phyloP scores from a whole-genome alignment of 352 stramenopile genomes.

The Globisporangium cederbergense region DNA sequence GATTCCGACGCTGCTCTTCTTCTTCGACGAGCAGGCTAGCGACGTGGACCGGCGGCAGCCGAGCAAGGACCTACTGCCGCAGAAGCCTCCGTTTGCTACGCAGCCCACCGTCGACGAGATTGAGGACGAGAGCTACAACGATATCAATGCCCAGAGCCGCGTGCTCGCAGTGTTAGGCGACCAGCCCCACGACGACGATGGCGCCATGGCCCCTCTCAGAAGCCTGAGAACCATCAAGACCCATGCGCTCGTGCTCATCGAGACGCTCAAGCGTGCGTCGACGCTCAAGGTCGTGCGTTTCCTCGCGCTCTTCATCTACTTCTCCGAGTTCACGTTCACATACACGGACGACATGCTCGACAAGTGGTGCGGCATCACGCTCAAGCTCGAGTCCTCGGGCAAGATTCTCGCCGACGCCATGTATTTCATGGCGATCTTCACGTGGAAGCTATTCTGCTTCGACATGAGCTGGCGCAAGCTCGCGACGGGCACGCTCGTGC shows the following conservation, averaged over 20 bases:
- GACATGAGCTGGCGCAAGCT: constrained; percentile 44
- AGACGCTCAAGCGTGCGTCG: constrained; percentile 30
- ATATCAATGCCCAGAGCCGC: neutral
- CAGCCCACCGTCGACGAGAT: constrained; percentile 7
- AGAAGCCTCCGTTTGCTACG: constrained; percentile 13
- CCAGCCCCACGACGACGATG: neutral
- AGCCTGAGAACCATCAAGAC: neutral
- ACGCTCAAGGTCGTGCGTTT: constrained; percentile 50
- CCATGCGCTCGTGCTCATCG: constrained; percentile 25
- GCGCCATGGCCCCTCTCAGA: neutral
- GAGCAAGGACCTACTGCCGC: constrained; percentile 7
- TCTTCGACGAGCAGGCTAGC: constrained; percentile 31
- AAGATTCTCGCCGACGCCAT: constrained; percentile 49
- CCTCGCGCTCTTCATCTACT: constrained; percentile 53
- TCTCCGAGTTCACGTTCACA: constrained; percentile 54
- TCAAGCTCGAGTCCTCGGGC: constrained; percentile 36
- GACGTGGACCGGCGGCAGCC: constrained; percentile 16
- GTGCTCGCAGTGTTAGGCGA: constrained; percentile 4
- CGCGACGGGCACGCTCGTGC: constrained; percentile 26
- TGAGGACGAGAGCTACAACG: neutral
- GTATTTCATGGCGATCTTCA: constrained; percentile 33
- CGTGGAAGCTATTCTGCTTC: constrained; percentile 46
- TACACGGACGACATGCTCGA: constrained; percentile 45
- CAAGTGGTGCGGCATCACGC: constrained; percentile 34
- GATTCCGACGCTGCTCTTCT: constrained; percentile 27